Percentiles rank a stretch among this genome's conserved stretches.
These are phyloP conservation scores for Acer yangbiense DNA, from an alignment of 345 rosid species.

Conservation along the genomic window DNA sequence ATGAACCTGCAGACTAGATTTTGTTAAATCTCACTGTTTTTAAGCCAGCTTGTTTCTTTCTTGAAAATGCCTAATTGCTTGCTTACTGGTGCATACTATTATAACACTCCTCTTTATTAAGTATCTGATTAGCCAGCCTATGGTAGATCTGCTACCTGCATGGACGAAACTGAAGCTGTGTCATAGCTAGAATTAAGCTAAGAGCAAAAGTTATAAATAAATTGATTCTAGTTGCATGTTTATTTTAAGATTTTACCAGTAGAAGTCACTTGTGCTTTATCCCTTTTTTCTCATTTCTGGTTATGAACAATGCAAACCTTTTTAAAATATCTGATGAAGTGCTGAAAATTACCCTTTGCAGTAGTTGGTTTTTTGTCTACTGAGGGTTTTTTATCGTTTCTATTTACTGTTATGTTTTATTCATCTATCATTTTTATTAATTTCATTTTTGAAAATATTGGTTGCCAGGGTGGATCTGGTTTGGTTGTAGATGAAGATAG, in stretches of 20 bases:
- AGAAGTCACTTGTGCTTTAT: not conserved
- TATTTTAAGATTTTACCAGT: not conserved
- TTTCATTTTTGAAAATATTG: conserved; percentile 5
- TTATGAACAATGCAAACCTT: too few species aligned
- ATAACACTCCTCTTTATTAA: not conserved
- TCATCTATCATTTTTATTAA: not conserved
- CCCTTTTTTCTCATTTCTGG: too few species aligned
- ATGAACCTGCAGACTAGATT: not conserved
- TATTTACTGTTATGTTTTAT: too few species aligned
- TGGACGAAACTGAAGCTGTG: conserved; percentile 2
- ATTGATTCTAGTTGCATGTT: conserved; percentile 10
- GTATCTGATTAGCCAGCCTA: not conserved
- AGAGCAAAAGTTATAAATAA: not conserved
- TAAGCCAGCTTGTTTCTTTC: not conserved
- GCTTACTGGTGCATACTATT: not conserved
- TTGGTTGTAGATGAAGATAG: too few species aligned
- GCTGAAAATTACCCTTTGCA: too few species aligned
- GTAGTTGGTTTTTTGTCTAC: too few species aligned
- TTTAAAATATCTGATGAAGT: too few species aligned
- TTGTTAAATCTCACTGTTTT: not conserved
- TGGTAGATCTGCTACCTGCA: not conserved
- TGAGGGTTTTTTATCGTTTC: too few species aligned
- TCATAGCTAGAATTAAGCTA: not conserved
- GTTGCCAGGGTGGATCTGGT: too few species aligned
- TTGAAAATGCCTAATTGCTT: conserved; percentile 6